Conservation (phyloP, 169 alveolate species). For the Amoebophrya sp. region DNA sequence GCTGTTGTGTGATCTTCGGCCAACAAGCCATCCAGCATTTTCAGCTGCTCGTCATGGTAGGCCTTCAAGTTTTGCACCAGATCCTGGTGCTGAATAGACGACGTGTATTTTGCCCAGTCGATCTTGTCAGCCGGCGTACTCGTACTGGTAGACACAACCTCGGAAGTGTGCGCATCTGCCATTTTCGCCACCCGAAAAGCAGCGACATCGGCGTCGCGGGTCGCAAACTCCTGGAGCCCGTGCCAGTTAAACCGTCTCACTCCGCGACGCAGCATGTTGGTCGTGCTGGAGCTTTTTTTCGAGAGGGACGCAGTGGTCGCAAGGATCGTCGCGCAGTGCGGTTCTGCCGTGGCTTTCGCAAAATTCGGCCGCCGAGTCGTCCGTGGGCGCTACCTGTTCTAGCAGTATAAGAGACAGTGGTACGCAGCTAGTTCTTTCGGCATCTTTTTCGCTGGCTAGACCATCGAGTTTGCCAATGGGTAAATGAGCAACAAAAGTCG, state of each 20-base stretch:
- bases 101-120: slow-evolving; percentile 54
- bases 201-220: background rate
- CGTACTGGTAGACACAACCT: background rate
- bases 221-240: slow-evolving; percentile 21
- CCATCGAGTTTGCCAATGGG: too few species aligned
- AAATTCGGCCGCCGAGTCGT: too few species aligned
- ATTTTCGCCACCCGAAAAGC: background rate
- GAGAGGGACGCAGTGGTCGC: background rate
- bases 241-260: background rate
- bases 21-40: slow-evolving; percentile 36
- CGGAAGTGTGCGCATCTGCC: background rate
- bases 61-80: slow-evolving; percentile 53
- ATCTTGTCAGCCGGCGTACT: slow-evolving; percentile 13
- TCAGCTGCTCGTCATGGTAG: slow-evolving; percentile 52
- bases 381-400: too few species aligned
- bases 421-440: too few species aligned
- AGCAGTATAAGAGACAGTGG: too few species aligned
- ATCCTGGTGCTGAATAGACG: slow-evolving; percentile 50
- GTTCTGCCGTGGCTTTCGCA: too few species aligned
- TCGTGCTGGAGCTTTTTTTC: background rate
- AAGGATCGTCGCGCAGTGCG: too few species aligned
- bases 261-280: background rate
- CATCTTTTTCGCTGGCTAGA: too few species aligned
- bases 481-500: too few species aligned
- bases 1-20: slow-evolving; percentile 34